These are phyloP conservation scores for Linaria vulgaris DNA, from an alignment of 257 asterid genomes.

Conservation along the genomic window DNA sequence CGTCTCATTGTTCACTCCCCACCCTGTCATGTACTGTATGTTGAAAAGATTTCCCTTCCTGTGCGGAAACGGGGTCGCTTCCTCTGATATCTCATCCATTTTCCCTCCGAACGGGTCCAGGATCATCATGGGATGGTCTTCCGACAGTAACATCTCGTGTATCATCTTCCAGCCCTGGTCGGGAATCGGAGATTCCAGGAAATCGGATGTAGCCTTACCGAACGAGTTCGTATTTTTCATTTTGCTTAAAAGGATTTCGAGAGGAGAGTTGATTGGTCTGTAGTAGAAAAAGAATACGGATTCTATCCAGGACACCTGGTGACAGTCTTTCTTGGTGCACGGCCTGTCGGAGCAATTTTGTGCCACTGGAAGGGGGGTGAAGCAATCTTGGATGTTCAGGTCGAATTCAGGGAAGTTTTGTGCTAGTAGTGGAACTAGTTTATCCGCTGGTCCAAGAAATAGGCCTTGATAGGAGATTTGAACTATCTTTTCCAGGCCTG, in stretches of 20 bases:
- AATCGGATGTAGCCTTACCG: slow-evolving; percentile 34
- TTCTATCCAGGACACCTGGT: slow-evolving; percentile 25
- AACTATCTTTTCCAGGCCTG: slow-evolving; percentile 2
- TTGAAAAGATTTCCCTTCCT: slow-evolving; percentile 34
- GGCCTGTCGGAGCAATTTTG: slow-evolving; percentile 9
- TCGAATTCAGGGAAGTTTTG: slow-evolving; percentile 22
- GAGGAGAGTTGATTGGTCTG: background rate
- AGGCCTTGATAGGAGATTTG: slow-evolving; percentile 23
- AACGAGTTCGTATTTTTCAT: background rate
- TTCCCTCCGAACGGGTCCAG: slow-evolving; percentile 34
- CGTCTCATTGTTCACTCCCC: slow-evolving; percentile 14
- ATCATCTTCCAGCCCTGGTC: slow-evolving; percentile 28
- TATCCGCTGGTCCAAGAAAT: slow-evolving; percentile 31
- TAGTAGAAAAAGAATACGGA: slow-evolving; percentile 26
- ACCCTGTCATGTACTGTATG: slow-evolving; percentile 26
- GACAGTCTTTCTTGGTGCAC: slow-evolving; percentile 22
- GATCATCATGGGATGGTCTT: slow-evolving; percentile 19
- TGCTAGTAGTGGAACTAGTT: slow-evolving; percentile 11
- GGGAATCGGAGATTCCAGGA: slow-evolving; percentile 25
- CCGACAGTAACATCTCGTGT: slow-evolving; percentile 16
- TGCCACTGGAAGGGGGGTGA: background rate
- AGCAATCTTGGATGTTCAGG: slow-evolving; percentile 25
- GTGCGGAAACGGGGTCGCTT: slow-evolving; percentile 32
- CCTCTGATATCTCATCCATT: slow-evolving; percentile 30
- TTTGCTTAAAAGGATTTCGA: slow-evolving; percentile 6